Conservation (phyloP, 2,329 filamentous ascomycete genomes). For the Cylindrodendrum hubeiense region DNA sequence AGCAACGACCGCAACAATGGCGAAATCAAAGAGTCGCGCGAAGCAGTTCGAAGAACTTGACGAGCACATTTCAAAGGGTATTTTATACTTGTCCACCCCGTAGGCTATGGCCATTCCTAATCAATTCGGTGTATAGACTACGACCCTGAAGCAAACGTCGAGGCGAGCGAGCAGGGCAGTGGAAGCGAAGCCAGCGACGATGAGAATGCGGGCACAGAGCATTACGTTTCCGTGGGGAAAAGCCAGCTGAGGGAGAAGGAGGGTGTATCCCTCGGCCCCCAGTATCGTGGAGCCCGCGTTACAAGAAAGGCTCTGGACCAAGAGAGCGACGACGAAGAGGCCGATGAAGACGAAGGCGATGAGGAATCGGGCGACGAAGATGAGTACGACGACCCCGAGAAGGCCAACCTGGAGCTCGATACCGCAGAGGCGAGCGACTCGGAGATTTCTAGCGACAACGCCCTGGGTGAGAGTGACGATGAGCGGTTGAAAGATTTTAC, state of each 20-base stretch:
- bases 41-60: slow-evolving; percentile 73
- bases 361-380: slow-evolving; percentile 61
- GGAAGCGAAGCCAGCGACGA: slow-evolving; percentile 62
- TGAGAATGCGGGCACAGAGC: slow-evolving; percentile 79
- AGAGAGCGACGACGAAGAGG: slow-evolving; percentile 65
- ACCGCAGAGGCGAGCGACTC: slow-evolving; percentile 64
- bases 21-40: slow-evolving; percentile 64
- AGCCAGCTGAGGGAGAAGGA: slow-evolving; percentile 85
- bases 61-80: slow-evolving; percentile 73
- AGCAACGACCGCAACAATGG: slow-evolving; percentile 57
- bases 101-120: slow-evolving; percentile 24
- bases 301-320: slow-evolving; percentile 76
- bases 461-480: slow-evolving; percentile 86
- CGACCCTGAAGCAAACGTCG: slow-evolving; percentile 79
- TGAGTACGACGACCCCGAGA: slow-evolving; percentile 69
- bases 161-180: slow-evolving; percentile 67
- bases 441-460: slow-evolving; percentile 75
- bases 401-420: slow-evolving; percentile 66
- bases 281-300: slow-evolving; percentile 83
- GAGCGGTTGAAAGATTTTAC: slow-evolving; percentile 83
- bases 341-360: slow-evolving; percentile 58
- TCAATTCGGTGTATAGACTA: slow-evolving; percentile 67
- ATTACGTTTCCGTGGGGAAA: slow-evolving; percentile 87
- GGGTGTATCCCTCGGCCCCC: slow-evolving; percentile 76
- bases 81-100: neutral